Evolutionary conservation across 371 early-diverging fungal genomes (phyloP).

Genomic region (Mortierella sp.): DNA sequence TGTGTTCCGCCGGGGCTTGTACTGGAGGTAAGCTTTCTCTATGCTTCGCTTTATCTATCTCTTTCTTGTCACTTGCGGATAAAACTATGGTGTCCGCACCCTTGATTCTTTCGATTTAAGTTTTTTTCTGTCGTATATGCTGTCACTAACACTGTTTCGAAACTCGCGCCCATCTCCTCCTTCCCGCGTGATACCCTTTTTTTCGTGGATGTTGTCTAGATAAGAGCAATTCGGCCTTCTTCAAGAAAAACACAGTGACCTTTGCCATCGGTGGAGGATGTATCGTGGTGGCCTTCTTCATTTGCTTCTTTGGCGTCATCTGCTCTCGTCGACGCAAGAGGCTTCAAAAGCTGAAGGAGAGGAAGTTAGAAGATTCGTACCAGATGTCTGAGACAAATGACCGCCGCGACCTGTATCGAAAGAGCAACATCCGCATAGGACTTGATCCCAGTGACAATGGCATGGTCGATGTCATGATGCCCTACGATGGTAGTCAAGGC

Average conservation of each 20-base stretch:
- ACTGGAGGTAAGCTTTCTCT: conserved; percentile 50
- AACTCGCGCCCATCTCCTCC: neutral
- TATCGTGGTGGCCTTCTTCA: conserved; percentile 10
- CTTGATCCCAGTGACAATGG: conserved; percentile 37
- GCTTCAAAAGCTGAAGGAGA: conserved; percentile 13
- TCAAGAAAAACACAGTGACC: conserved; percentile 20
- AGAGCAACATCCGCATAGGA: conserved; percentile 45
- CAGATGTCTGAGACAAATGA: conserved; percentile 36
- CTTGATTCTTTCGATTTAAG: neutral
- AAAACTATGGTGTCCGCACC: neutral
- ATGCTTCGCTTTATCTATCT: too few relatives aligned
- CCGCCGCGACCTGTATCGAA: conserved; percentile 10
- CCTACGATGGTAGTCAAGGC: conserved; percentile 19
- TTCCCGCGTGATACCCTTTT: neutral
- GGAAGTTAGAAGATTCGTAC: conserved; percentile 27
- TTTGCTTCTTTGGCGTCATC: conserved; percentile 34
- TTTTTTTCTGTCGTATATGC: neutral
- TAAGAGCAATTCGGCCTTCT: conserved; percentile 26
- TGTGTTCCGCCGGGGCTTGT: conserved; percentile 68
- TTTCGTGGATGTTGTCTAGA: conserved; percentile 7
- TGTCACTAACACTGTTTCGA: neutral
- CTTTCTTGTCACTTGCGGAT: neutral
- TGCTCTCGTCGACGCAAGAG: conserved; percentile 30
- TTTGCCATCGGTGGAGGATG: conserved; percentile 30
- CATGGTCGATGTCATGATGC: conserved; percentile 7